Base-by-base conservation (phyloP, 1,284 basidiomycete genomes). In the Heimioporus retisporus region DNA sequence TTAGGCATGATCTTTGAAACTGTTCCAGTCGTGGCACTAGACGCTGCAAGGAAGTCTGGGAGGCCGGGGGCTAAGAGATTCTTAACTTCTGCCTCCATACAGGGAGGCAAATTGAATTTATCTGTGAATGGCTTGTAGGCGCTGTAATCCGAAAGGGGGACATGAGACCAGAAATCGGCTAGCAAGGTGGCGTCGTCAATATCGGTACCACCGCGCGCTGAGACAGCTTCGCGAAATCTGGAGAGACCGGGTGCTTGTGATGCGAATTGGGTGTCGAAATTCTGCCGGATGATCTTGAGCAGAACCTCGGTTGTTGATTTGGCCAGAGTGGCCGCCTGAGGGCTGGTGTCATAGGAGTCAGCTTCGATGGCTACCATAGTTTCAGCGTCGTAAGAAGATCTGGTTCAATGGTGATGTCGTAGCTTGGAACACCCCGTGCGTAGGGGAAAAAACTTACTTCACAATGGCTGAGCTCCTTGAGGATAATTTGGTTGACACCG, bases 101-200 rank as follows among this genome's bases (percentile, higher is more conserved):
- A 66, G 14, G 64, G 71, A 2, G 23, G 59, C 5, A 8, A 42
- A 8, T 68, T 46, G 16, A 76, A 72, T 25, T 65, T 68, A 31
- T 65, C 60, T 6, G 72, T 28, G 31, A 68, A 76, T 6, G 71
- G 69, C 35, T 60, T 61, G 57, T 75, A 76, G 4, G 59, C 25
- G 10, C 60, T 65, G 23, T 74, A 75, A 31, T 50, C 35, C 2
- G 75, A 68, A 2, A 73, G 59, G 4, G 73, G 73, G 35, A 75
- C 65, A 25, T 61, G 59, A 23, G 60, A 11, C 14, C 68, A 50
- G 40, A 73, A 75, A 54, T 63, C 61, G 1, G 43, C 48, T 28
- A 71, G 18, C 16, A 71, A 15, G 6, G 42, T 48, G 19, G 51
- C 53, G 18, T 68, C 65, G 18, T 68, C 65, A n/a, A 61, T 61